Evolutionary conservation across 352 stramenopile species (phyloP).

Genomic region (Phytopythium kandeliae): DNA sequence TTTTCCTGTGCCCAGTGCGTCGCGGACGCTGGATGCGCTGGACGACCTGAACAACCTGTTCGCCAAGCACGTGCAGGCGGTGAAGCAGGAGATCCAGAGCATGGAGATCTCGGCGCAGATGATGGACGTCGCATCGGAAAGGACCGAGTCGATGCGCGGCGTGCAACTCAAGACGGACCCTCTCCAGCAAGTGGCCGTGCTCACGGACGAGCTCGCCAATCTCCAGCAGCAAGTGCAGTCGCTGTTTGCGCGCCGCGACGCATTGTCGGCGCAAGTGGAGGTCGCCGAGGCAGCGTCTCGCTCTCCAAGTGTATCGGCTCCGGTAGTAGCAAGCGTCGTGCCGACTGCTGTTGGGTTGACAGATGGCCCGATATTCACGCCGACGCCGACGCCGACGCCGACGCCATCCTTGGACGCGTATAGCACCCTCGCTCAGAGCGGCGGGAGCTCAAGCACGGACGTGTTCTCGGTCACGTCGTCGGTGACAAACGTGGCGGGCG

Average conservation of each 20-base stretch:
- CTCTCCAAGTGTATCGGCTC: neutral
- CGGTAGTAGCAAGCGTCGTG: neutral
- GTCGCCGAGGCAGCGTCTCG: constrained; percentile 2
- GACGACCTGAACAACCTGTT: constrained; percentile 57
- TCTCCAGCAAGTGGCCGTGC: constrained; percentile 18
- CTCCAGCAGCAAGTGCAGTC: constrained; percentile 38
- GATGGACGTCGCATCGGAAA: constrained; percentile 41
- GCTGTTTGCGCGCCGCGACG: constrained; percentile 17
- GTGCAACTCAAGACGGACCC: constrained; percentile 13
- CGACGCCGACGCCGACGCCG: neutral
- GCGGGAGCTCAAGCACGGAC: constrained; percentile 2
- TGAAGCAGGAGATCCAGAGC: constrained; percentile 65
- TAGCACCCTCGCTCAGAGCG: neutral
- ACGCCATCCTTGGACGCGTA: neutral
- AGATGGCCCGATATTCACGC: too few relatives aligned
- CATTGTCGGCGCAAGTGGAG: constrained; percentile 15
- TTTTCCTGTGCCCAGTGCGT: constrained; percentile 33
- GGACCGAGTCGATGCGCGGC: constrained; percentile 5
- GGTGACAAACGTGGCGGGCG: neutral
- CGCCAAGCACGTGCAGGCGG: constrained; percentile 33
- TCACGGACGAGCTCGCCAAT: constrained; percentile 42
- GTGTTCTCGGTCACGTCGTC: neutral
- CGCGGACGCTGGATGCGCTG: constrained; percentile 39
- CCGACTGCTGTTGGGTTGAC: too few relatives aligned
- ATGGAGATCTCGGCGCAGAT: constrained; percentile 63